phyloP scores from a whole-genome alignment of 257 asterid genomes.

The Nicotiana sylvestris region DNA sequence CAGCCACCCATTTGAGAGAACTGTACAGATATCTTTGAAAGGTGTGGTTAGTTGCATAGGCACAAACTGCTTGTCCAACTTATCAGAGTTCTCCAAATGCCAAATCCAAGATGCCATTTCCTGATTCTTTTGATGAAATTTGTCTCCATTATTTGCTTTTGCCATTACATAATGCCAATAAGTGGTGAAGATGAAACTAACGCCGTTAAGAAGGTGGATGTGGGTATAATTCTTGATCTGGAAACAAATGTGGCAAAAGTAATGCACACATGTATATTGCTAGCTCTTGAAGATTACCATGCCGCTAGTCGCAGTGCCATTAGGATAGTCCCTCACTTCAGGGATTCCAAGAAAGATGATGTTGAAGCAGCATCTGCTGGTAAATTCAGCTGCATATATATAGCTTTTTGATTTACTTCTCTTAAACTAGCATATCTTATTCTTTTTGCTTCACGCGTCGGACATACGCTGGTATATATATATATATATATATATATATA shows the following conservation, averaged over 20 bases:
- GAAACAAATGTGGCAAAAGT: constrained; percentile 23
- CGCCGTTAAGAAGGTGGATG: constrained; percentile 18
- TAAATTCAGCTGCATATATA: neutral
- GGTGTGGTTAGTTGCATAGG: neutral
- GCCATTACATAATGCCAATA: neutral
- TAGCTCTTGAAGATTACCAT: constrained; percentile 40
- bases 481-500: too few relatives aligned
- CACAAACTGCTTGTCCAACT: neutral
- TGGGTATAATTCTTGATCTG: constrained; percentile 38
- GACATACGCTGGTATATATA: neutral
- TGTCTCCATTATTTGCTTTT: constrained; percentile 11
- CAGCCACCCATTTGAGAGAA: neutral
- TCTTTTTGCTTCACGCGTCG: neutral
- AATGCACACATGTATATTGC: constrained; percentile 21
- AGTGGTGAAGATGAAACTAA: neutral
- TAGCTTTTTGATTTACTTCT: neutral
- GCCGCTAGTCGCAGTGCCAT: constrained; percentile 17
- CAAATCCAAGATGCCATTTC: neutral
- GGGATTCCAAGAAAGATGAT: constrained; percentile 24
- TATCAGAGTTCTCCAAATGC: constrained; percentile 18
- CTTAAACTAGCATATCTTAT: neutral
- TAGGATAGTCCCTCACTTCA: constrained; percentile 30
- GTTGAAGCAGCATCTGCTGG: constrained; percentile 39
- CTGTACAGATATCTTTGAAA: neutral
- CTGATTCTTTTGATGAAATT: neutral